Base-by-base conservation (phyloP, 208 protist genomes). In the Wallacemonas sp. region DNA sequence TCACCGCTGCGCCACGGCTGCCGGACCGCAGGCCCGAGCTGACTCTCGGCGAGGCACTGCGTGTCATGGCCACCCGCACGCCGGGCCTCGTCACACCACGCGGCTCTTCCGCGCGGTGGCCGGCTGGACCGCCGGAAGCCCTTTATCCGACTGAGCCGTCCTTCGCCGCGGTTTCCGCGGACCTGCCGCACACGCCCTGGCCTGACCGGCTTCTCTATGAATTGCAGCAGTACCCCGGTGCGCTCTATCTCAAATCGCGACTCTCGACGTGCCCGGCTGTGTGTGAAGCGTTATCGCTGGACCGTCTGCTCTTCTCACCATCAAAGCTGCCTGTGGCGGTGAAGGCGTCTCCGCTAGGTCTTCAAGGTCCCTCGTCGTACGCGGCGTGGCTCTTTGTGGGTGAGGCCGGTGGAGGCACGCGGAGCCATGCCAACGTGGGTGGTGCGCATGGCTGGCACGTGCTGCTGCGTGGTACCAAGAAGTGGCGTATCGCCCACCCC, bases 381-480 rank as follows among this genome's bases (percentile, higher is more conserved):
- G 66, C 28, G 3, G 65, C 75, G 26, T 77, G 70, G 65, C 4
- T 71, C 1, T 41, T 61, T n/a, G n/a, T 81, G 12, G 47, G 55
- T 24, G 75, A 81, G 41, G 21, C 30, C 2, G 64, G 64, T 24
- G 27, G 60, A 0, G 75, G 68, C 24, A 77, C 75, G 17, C 68
- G 66, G 3, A 62, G 60, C 19, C 70, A 77, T 38, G 59, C 39
- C 36, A 77, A 73, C 26, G 62, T 81, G 19, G 73, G 64, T 2
- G 70, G 65, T n/a, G 42, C 65, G 12, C 70, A 81, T 45, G 61
- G 47, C n/a, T 81, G 71, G 59, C 56, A 70, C 34, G 17, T 77
- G 2, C 60, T 81, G 24, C 70, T 81, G 24, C 73, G 64, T 1
- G 75, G 75, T 8, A 55, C 27, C n/a, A 81, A 81, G 66, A 41